Evolutionary conservation across 2,329 filamentous ascomycete species (phyloP), one percentile per base, ranked within the genome.

Genomic region (Aspergillus aculeatus): DNA sequence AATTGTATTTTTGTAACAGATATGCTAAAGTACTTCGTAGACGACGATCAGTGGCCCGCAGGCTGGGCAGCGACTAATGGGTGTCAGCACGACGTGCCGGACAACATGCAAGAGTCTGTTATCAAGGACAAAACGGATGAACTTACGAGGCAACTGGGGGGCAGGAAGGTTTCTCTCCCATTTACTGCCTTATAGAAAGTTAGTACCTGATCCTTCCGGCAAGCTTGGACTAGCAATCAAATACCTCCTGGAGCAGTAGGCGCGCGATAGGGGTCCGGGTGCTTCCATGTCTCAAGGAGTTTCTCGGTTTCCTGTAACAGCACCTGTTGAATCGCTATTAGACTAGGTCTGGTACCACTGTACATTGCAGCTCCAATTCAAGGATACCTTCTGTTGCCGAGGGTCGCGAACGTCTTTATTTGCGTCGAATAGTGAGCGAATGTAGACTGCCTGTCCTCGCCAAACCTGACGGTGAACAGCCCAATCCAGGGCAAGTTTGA

Each of bases 401-500:
- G 91, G 91, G 73, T 97, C 91, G 59, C 85, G 86, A 62, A 98
- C 82, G 74, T 92, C 82, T 75, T 87, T 91, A 78, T 99, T 98
- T 59, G 92, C 92, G 76, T 99, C 95, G 74, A 98, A 99, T 14
- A 98, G 84, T 41, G 90, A 92, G 70, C 95, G 89, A 71, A 99
- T 96, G 77, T 99, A 98, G 64, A 98, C 82, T 32, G 95, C 95
- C 78, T 98, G 95, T 63, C 94, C 93, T 70, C 95, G 89, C 94
- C 95, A 99, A 62, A 97, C 80, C 71, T 94, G 87, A 68, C 95
- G 86, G 75, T 97, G 91, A 64, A 98, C 92, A 59, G 92, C 87
- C 95, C 95, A 99, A 81, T 97, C 92, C 66, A 98, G 87, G 47
- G 95, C 85, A 66, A 97, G 87, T 84, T 97, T 97, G 74, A 99